Percentiles rank a stretch among this genome's conserved stretches.
phyloP scores from a whole-genome alignment of 2,329 filamentous ascomycete genomes.

The Cladosporium sp. region DNA sequence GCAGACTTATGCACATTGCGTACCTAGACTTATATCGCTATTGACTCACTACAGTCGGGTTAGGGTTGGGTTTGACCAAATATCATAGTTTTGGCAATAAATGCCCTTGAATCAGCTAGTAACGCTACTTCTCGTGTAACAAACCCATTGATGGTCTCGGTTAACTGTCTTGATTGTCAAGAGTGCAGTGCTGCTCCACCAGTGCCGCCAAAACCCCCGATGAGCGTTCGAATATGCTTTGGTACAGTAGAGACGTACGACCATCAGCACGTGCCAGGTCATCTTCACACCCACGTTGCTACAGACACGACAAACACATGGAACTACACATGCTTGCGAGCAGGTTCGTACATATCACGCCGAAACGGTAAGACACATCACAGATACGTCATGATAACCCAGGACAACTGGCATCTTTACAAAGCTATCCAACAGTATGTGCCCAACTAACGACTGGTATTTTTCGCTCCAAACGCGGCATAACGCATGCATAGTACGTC shows the following conservation, averaged over 20 bases:
- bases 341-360: background rate
- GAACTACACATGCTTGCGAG: background rate
- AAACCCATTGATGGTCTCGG: background rate
- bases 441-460: slow-evolving; percentile 1
- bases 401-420: background rate
- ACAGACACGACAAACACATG: background rate
- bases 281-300: background rate
- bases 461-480: slow-evolving; percentile 8
- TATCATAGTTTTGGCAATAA: background rate
- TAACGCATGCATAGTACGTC: background rate
- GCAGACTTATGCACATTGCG: background rate
- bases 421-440: background rate
- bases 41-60: background rate
- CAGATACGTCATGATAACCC: background rate
- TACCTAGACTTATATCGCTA: too few relatives aligned
- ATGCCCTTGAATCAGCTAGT: background rate
- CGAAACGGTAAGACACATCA: background rate
- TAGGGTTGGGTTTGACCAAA: background rate
- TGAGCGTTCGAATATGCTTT: background rate
- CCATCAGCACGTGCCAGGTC: background rate
- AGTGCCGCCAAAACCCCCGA: background rate
- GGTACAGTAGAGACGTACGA: background rate
- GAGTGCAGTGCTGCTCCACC: background rate
- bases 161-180: background rate
- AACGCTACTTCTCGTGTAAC: background rate